phyloP scores from a whole-genome alignment of 1,284 basidiomycete genomes.

The Ustilago sp. region DNA sequence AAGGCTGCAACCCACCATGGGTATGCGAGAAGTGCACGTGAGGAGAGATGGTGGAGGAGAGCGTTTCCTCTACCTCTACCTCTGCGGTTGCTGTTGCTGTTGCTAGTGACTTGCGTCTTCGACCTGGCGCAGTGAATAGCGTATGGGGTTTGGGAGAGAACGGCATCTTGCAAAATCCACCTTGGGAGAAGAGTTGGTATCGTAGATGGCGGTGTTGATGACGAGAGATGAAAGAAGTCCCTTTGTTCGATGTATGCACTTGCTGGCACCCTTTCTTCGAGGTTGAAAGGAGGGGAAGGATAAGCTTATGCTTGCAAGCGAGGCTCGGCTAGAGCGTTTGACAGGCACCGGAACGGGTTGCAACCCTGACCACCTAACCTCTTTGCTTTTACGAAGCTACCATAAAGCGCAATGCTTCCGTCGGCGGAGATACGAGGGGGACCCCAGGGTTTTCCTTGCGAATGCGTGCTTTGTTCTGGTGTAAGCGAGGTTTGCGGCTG shows the following conservation, averaged over 20 bases:
- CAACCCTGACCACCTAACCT: too few species aligned
- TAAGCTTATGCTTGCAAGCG: neutral
- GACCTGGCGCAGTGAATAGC: slow-evolving; percentile 8
- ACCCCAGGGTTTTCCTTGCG: too few species aligned
- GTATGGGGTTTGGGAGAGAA: slow-evolving; percentile 11
- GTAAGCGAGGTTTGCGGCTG: too few species aligned
- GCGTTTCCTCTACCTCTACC: too few species aligned
- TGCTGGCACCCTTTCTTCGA: too few species aligned
- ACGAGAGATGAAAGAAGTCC: neutral
- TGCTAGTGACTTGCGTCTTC: slow-evolving; percentile 25
- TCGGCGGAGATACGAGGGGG: too few species aligned
- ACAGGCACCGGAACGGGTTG: too few species aligned
- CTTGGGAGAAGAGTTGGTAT: neutral
- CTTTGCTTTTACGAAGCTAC: too few species aligned
- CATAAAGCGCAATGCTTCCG: too few species aligned
- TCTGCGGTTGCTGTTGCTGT: neutral
- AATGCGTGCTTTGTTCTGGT: too few species aligned
- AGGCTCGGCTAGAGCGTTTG: neutral
- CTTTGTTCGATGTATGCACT: too few species aligned
- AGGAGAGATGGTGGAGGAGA: neutral
- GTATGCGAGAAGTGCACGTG: neutral
- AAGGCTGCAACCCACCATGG: slow-evolving; percentile 18
- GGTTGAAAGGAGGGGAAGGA: too few species aligned
- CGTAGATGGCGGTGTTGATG: neutral
- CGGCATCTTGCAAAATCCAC: neutral